A percentile compares a stretch with the other conserved stretches of the same genome.
phyloP scores from a whole-genome alignment of 164 flowering plant species.

The Dillenia turbinata region DNA sequence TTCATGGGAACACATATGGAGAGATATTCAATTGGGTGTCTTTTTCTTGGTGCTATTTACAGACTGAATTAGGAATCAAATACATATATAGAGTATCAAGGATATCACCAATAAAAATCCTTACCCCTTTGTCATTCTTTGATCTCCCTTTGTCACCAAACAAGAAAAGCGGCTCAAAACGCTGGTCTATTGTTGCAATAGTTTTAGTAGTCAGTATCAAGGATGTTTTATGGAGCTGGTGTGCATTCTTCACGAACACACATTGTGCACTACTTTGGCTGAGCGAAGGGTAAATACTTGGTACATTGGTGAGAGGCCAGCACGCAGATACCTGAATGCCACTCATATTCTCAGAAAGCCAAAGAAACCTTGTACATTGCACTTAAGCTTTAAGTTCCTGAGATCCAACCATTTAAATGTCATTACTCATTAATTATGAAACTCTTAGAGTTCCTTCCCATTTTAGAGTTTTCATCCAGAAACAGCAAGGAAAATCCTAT shows the following conservation, averaged over 20 bases:
- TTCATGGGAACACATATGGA: neutral
- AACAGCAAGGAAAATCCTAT: no score
- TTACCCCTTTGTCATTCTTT: conserved; percentile 39
- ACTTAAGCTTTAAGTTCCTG: neutral
- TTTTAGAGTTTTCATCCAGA: no score
- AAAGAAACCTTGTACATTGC: neutral
- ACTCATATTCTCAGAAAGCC: conserved; percentile 24
- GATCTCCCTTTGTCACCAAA: conserved; percentile 59
- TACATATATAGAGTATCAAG: conserved; percentile 1
- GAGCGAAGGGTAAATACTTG: neutral
- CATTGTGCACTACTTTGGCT: conserved; percentile 8
- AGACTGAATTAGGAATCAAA: neutral
- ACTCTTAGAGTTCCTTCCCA: no score
- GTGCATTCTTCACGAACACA: conserved; percentile 5
- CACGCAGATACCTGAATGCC: conserved; percentile 28
- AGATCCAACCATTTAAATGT: neutral
- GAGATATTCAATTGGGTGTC: neutral
- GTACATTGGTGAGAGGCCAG: conserved; percentile 11
- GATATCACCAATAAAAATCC: neutral
- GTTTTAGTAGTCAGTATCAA: conserved; percentile 12
- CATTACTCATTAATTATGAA: neutral
- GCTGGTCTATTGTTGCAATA: conserved; percentile 14
- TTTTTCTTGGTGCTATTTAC: neutral
- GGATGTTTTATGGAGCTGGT: conserved; percentile 5
- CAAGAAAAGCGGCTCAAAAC: conserved; percentile 25